Conservation (phyloP, 2,329 filamentous ascomycete genomes). For the Botrytis deweyae region DNA sequence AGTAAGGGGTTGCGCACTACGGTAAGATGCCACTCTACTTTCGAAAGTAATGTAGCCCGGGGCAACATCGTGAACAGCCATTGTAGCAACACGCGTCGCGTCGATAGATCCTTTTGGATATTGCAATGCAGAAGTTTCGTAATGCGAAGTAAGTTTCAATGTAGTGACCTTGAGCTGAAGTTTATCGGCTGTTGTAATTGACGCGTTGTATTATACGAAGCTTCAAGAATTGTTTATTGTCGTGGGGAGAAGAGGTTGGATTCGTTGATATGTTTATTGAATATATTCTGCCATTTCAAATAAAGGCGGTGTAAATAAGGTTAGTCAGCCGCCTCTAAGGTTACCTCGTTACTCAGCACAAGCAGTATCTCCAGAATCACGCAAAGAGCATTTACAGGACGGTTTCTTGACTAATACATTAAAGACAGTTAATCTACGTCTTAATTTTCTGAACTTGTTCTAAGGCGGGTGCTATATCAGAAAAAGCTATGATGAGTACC, state of each 20-base stretch:
- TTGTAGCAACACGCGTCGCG: conserved; percentile 25
- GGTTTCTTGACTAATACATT: too few species aligned
- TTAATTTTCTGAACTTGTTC: too few species aligned
- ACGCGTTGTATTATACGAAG: conserved; percentile 5
- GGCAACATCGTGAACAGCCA: conserved; percentile 36
- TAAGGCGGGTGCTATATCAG: too few species aligned
- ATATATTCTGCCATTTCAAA: not conserved
- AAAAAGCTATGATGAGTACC: too few species aligned
- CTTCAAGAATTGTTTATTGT: conserved; percentile 8
- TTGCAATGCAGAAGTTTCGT: too few species aligned
- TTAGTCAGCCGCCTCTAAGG: not conserved
- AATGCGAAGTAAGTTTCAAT: not conserved
- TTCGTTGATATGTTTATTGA: conserved; percentile 6
- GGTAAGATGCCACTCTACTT: conserved; percentile 79
- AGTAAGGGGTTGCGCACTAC: conserved; percentile 57
- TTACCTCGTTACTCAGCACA: not conserved
- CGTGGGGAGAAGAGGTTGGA: not conserved
- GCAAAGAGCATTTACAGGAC: too few species aligned
- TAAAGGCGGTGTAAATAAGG: not conserved
- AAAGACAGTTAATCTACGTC: too few species aligned
- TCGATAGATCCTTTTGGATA: not conserved
- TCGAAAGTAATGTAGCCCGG: conserved; percentile 63
- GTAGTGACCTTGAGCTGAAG: not conserved
- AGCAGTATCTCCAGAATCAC: too few species aligned
- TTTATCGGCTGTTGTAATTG: not conserved